Conservation (phyloP, 2,329 filamentous ascomycete species). For the Exophiala alcalophila region DNA sequence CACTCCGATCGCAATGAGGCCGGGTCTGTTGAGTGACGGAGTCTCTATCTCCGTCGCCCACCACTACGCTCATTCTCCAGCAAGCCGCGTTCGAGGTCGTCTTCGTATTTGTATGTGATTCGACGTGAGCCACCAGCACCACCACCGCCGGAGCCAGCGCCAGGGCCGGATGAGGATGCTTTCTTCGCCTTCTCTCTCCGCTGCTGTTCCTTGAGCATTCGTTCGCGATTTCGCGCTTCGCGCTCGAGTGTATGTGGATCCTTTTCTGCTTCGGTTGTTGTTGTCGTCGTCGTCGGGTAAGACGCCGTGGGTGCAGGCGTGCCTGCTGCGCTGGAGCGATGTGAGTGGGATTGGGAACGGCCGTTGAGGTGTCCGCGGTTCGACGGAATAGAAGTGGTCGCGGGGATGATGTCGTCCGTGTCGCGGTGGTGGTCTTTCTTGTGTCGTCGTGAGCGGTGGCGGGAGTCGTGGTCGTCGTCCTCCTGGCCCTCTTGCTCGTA, state of each 20-base stretch:
- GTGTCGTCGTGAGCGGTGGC: constrained; percentile 36
- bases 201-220: constrained; percentile 64
- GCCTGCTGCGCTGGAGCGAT: constrained; percentile 22
- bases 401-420: constrained; percentile 27
- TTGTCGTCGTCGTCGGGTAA: neutral
- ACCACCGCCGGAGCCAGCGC: constrained; percentile 32
- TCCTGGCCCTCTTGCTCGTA: constrained; percentile 24
- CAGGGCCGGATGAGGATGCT: constrained; percentile 5
- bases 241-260: constrained; percentile 73
- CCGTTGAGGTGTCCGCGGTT: too few species aligned
- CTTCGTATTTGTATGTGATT: constrained; percentile 51
- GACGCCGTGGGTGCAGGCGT: constrained; percentile 14
- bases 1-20: too few species aligned
- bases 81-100: constrained; percentile 42
- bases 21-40: too few species aligned
- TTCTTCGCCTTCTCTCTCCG: constrained; percentile 54
- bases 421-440: constrained; percentile 36
- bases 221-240: constrained; percentile 62
- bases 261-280: constrained; percentile 19
- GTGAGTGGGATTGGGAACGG: constrained; percentile 28
- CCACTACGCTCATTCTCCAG: constrained; percentile 41
- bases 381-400: constrained; percentile 6
- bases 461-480: constrained; percentile 28
- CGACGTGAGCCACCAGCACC: constrained; percentile 25
- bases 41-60: constrained; percentile 27